Evolutionary conservation across 2,329 filamentous ascomycete genomes (phyloP).

Genomic region (Pseudogymnoascus destructans): DNA sequence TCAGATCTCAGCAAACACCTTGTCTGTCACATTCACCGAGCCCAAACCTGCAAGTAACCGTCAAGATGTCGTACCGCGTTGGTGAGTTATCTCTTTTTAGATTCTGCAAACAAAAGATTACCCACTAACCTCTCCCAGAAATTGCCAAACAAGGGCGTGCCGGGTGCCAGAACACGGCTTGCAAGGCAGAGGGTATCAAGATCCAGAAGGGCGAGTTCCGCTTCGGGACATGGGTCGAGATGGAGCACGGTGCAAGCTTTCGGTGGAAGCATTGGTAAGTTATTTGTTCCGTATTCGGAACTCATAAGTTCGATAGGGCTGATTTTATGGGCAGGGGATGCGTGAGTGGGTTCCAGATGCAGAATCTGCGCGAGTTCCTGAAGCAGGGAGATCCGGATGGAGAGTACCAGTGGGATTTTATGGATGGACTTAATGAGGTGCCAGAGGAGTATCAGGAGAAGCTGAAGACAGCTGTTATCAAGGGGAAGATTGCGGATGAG

Average conservation of each 20-base stretch:
- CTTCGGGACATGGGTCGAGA: conserved; percentile 58
- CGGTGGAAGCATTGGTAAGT: conserved; percentile 77
- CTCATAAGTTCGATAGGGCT: neutral
- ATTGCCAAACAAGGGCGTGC: conserved; percentile 58
- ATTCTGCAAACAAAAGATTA: neutral
- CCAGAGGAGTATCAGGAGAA: conserved; percentile 57
- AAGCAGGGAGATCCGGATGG: conserved; percentile 39
- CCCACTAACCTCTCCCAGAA: conserved; percentile 37
- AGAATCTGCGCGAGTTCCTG: conserved; percentile 48
- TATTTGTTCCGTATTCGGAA: conserved; percentile 6
- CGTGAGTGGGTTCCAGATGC: conserved; percentile 62
- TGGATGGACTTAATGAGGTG: conserved; percentile 50
- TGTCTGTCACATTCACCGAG: neutral
- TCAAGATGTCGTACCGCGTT: conserved; percentile 25
- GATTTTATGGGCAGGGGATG: conserved; percentile 56
- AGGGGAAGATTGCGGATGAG: conserved; percentile 70
- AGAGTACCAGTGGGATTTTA: conserved; percentile 26
- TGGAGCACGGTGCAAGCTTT: conserved; percentile 48
- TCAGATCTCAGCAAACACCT: neutral
- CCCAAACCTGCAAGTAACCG: neutral
- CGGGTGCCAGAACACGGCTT: conserved; percentile 57
- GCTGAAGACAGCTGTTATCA: conserved; percentile 54
- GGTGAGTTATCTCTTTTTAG: conserved; percentile 20
- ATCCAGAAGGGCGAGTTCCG: conserved; percentile 69
- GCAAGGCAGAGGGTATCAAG: conserved; percentile 57